Conservation (phyloP, 352 stramenopile species). For the Blastocystis sp. region DNA sequence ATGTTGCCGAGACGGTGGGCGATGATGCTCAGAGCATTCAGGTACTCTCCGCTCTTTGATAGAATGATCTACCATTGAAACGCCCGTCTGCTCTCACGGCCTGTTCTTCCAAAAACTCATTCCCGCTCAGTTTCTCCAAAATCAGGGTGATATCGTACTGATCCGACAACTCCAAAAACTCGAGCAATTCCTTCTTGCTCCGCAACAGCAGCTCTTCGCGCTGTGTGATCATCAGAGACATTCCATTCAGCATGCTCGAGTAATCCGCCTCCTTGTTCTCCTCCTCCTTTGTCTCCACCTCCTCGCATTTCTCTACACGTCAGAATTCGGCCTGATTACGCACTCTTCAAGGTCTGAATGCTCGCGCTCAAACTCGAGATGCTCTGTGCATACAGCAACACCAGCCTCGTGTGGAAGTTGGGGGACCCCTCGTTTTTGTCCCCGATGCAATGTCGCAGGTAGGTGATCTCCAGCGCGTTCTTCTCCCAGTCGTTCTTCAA, state of each 20-base stretch:
- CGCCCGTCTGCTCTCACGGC: neutral
- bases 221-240: neutral
- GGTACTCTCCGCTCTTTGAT: neutral
- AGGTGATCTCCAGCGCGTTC: slow-evolving; percentile 46
- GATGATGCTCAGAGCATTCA: slow-evolving; percentile 17
- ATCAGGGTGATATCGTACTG: neutral
- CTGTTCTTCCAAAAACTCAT: slow-evolving; percentile 1
- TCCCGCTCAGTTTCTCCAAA: neutral
- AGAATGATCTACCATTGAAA: slow-evolving; percentile 34
- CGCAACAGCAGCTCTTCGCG: slow-evolving; percentile 1
- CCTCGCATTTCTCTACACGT: too few relatives aligned
- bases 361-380: neutral
- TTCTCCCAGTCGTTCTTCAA: slow-evolving; percentile 21
- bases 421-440: neutral
- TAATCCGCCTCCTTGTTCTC: neutral
- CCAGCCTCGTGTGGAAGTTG: slow-evolving; percentile 1
- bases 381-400: neutral
- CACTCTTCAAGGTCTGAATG: neutral
- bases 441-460: slow-evolving; percentile 2
- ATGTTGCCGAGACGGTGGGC: slow-evolving; percentile 8
- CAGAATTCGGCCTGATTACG: neutral
- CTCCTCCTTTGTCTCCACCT: neutral
- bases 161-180: slow-evolving; percentile 31
- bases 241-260: neutral
- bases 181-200: slow-evolving; percentile 13